Conservation (phyloP, 495 filamentous ascomycete genomes). For the Aspergillus funiculosus region DNA sequence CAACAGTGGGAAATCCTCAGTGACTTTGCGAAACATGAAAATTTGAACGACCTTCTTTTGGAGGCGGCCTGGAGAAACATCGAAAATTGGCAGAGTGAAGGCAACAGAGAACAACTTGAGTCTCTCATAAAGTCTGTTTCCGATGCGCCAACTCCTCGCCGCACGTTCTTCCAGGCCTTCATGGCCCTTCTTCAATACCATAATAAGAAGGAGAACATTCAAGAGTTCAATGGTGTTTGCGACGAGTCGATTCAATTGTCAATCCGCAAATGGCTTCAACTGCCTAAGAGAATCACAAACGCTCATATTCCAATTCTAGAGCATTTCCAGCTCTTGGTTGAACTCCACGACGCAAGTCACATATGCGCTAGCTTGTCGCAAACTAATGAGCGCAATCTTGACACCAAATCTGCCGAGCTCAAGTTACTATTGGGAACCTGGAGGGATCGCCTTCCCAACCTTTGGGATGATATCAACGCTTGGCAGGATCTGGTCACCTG, state of each 20-base stretch:
- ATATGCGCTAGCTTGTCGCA: slow-evolving; percentile 83
- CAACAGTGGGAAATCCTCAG: slow-evolving; percentile 97
- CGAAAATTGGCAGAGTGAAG: slow-evolving; percentile 82
- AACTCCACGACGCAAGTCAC: slow-evolving; percentile 94
- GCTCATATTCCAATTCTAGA: slow-evolving; percentile 93
- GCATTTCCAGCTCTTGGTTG: slow-evolving; percentile 97
- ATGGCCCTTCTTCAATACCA: slow-evolving; percentile 92
- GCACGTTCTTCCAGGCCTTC: slow-evolving; percentile 96
- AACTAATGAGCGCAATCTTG: slow-evolving; percentile 80
- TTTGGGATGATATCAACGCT: slow-evolving; percentile 98
- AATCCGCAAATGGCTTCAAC: slow-evolving; percentile 95
- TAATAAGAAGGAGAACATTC: slow-evolving; percentile 70
- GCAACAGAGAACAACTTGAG: slow-evolving; percentile 83
- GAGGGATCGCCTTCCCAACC: slow-evolving; percentile 91
- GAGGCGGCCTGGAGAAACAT: slow-evolving; percentile 92
- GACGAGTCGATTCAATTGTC: slow-evolving; percentile 96
- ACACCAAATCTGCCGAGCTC: slow-evolving; percentile 89
- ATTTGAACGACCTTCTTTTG: slow-evolving; percentile 92
- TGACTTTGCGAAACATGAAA: slow-evolving; percentile 99
- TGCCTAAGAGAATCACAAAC: slow-evolving; percentile 87
- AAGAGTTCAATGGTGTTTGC: slow-evolving; percentile 81
- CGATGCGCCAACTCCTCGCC: slow-evolving; percentile 89
- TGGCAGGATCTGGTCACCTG: slow-evolving; percentile 99
- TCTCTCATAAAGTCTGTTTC: slow-evolving; percentile 90
- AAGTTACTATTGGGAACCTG: slow-evolving; percentile 92